A percentile compares a stretch with the other conserved stretches of the same genome.
phyloP scores from a whole-genome alignment of 2,329 filamentous ascomycete genomes.

The Botrytis galanthina region DNA sequence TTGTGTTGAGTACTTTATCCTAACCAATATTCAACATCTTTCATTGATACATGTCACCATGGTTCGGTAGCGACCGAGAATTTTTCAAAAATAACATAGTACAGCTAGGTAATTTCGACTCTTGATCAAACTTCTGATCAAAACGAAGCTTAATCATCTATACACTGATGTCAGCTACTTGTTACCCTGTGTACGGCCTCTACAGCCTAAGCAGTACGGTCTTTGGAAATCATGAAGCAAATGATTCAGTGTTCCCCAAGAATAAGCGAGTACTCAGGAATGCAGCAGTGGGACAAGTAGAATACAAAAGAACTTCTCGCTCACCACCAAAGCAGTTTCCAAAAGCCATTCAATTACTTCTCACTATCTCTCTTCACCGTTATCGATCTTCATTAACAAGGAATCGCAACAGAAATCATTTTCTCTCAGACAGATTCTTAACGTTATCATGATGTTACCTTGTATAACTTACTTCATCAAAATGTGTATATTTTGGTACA shows the following conservation, averaged over 20 bases:
- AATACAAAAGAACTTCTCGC: not conserved
- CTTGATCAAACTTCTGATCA: too few relatives aligned
- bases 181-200: not conserved
- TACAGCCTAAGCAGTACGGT: not conserved
- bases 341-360: not conserved
- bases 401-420: not conserved
- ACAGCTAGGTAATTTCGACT: too few relatives aligned
- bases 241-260: too few relatives aligned
- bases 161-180: fast-evolving
- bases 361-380: not conserved
- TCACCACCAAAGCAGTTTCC: not conserved
- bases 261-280: not conserved
- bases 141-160: too few relatives aligned
- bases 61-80: too few relatives aligned
- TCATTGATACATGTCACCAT: not conserved
- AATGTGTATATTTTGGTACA: too few relatives aligned
- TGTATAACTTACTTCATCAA: not conserved
- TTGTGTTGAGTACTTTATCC: not conserved
- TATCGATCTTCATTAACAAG: not conserved
- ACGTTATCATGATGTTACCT: not conserved
- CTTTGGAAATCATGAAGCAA: not conserved
- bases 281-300: not conserved
- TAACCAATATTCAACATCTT: not conserved
- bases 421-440: not conserved
- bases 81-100: too few relatives aligned